Evolutionary conservation across 345 rosid species (phyloP).

Genomic region (Garcia nutans): DNA sequence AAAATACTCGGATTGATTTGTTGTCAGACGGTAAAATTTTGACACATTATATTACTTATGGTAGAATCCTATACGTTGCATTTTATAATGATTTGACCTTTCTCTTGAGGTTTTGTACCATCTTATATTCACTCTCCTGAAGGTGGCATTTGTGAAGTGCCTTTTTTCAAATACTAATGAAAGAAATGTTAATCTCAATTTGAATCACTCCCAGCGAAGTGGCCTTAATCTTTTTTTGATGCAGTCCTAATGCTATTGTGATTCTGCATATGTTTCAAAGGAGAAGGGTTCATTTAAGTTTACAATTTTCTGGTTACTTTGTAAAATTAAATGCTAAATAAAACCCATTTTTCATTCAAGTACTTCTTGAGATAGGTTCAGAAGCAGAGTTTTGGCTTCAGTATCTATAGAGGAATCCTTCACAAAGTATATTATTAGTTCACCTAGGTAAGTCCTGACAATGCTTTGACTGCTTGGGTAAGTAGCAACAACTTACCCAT

Average conservation of each 20-base stretch:
- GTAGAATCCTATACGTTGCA: not conserved
- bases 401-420: not conserved
- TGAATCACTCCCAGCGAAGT: not conserved
- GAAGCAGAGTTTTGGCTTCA: not conserved
- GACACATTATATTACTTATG: not conserved
- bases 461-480: not conserved
- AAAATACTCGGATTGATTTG: not conserved
- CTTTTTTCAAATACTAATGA: too few relatives aligned
- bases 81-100: not conserved
- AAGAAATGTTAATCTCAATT: not conserved
- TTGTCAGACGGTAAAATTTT: not conserved
- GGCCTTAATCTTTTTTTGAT: not conserved
- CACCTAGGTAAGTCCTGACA: not conserved
- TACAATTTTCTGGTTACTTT: not conserved
- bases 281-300: not conserved
- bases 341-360: slow-evolving; percentile 1
- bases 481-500: not conserved
- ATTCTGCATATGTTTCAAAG: not conserved
- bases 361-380: not conserved
- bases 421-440: not conserved
- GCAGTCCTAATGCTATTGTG: not conserved
- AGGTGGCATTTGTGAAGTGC: not conserved
- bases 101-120: not conserved
- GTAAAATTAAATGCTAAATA: not conserved
- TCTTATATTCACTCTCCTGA: not conserved